Evolutionary conservation across 2,329 filamentous ascomycete species (phyloP).

Genomic region (Diaporthe ilicicola): DNA sequence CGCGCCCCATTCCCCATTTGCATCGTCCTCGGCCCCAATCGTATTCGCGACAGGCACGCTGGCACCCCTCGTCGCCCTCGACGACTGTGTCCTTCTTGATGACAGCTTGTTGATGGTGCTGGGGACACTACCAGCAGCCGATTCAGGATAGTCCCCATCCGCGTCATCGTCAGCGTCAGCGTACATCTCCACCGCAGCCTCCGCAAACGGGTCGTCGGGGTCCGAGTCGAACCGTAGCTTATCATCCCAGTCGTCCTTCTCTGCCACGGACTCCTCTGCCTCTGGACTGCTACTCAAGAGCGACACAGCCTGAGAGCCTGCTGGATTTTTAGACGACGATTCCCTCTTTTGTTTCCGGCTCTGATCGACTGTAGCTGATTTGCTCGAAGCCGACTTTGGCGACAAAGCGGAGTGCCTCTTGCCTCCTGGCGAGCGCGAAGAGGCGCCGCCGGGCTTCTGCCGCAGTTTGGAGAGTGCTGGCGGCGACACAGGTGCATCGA

Average conservation of each 20-base stretch:
- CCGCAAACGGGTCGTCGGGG: not conserved
- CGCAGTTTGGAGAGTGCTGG: conserved; percentile 6
- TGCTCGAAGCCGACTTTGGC: not conserved
- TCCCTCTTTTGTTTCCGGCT: not conserved
- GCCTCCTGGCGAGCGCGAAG: not conserved
- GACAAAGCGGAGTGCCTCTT: not conserved
- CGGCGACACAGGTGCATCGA: conserved; percentile 30
- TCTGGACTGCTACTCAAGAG: conserved; percentile 22
- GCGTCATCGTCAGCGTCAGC: conserved; percentile 29
- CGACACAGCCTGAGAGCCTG: conserved; percentile 18
- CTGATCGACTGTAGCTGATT: not conserved
- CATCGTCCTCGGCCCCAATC: not conserved
- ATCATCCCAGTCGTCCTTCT: not conserved
- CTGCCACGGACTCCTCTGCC: not conserved
- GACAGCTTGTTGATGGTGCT: not conserved
- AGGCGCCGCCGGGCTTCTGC: not conserved
- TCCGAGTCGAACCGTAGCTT: not conserved
- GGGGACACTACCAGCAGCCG: not conserved
- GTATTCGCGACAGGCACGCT: conserved; percentile 15
- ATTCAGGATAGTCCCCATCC: conserved; percentile 23
- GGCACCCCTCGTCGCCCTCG: not conserved
- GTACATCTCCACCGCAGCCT: conserved; percentile 6
- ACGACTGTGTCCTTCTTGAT: not conserved
- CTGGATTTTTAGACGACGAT: not conserved
- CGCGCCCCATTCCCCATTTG: not conserved